phyloP scores from a whole-genome alignment of 2,329 filamentous ascomycete genomes.

The Tolypocladium ophioglossoides region DNA sequence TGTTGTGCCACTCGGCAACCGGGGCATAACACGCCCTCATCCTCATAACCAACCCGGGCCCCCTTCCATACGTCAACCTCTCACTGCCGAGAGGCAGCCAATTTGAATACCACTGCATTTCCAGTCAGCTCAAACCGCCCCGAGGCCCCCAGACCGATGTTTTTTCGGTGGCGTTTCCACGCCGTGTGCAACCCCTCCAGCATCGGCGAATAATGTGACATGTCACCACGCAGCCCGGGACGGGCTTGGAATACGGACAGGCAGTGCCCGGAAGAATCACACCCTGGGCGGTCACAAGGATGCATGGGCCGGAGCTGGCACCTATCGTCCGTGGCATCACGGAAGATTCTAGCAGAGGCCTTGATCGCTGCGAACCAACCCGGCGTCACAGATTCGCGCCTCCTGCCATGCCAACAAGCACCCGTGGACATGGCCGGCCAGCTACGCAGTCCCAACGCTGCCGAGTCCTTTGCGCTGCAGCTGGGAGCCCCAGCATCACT shows the following conservation, averaged over 20 bases:
- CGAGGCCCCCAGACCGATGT: constrained; percentile 1
- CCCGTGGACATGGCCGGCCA: neutral
- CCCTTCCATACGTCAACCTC: neutral
- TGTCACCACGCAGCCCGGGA: constrained; percentile 12
- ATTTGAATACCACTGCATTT: neutral
- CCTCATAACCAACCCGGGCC: neutral
- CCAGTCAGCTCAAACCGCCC: neutral
- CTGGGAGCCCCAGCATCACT: neutral
- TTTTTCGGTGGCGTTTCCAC: constrained; percentile 4
- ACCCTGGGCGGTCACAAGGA: no score
- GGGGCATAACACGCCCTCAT: neutral
- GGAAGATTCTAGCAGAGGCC: neutral
- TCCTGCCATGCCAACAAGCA: neutral
- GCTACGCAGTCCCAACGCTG: neutral
- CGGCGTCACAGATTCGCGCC: neutral
- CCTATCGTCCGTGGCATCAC: neutral
- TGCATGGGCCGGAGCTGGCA: neutral
- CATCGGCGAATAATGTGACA: constrained; percentile 9
- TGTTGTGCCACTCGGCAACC: neutral
- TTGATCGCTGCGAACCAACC: no score
- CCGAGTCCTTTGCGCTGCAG: neutral
- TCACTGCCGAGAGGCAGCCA: neutral
- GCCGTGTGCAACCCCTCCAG: neutral
- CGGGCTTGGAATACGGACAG: neutral
- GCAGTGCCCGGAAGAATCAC: neutral